These are phyloP conservation scores for Jackrogersella minutella DNA, from an alignment of 495 filamentous ascomycete genomes.

Conservation along the genomic window DNA sequence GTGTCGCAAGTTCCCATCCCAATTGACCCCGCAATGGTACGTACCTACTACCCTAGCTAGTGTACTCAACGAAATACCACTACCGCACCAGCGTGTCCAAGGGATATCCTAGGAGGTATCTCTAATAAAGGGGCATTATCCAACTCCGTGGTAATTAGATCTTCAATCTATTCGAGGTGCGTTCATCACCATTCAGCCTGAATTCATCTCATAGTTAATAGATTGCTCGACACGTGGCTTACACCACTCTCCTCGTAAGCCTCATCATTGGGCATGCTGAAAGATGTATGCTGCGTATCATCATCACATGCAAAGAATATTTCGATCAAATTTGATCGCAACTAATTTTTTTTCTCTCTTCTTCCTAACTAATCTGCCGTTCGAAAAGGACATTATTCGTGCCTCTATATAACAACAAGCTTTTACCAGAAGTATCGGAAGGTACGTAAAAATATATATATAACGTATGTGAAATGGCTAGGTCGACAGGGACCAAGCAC, in stretches of 20 bases:
- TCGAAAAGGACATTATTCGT: not conserved
- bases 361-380: conserved; percentile 5
- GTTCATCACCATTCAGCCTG: conserved; percentile 29
- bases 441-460: conserved; percentile 33
- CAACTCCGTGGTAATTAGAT: conserved; percentile 17
- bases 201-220: not conserved
- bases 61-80: too few relatives aligned
- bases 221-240: conserved; percentile 23
- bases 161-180: conserved; percentile 20
- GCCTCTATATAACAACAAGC: conserved; percentile 19
- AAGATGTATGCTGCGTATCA: conserved; percentile 2
- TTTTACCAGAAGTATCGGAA: conserved; percentile 23
- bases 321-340: not conserved
- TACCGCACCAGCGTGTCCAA: not conserved
- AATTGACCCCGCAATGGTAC: too few relatives aligned
- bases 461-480: conserved; percentile 6
- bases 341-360: conserved; percentile 4
- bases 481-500: not conserved
- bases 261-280: conserved; percentile 6
- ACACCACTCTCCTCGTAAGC: conserved; percentile 1
- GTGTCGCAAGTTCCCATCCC: not conserved
- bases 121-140: not conserved
- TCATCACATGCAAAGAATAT: not conserved
- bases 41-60: too few relatives aligned
- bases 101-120: not conserved